Evolutionary conservation across 1,284 basidiomycete genomes (phyloP), one percentile per base, ranked within the genome.

Genomic region (Ustilago tritici): DNA sequence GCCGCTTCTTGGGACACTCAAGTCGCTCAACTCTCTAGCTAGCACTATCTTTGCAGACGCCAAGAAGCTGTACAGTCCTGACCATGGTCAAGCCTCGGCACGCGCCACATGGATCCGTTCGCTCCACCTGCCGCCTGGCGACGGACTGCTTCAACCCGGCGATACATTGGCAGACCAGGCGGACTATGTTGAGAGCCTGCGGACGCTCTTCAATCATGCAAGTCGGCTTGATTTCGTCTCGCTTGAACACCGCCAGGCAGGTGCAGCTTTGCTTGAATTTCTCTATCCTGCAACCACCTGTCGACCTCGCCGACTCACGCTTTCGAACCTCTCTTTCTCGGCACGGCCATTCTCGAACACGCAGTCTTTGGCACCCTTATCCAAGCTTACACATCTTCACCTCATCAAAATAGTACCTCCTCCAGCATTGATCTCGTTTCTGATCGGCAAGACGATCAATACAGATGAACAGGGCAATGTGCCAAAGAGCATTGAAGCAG

Each of bases 391-490:
- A 32, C 66, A 68, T 32, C 64, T 75, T 46, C 72, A 75, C 23
- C 47, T 75, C 15, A 75, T 75, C 64, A 75, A 75, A 59, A 61
- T 75, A 19, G 67, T 75, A 0, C 72, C 72, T 2, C 72, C 72
- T 12, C 72, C 72, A 28, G 64, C 72, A 17, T 54, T 75, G 57
- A 70, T 75, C n/a, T 68, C 60, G 11, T 75, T 70, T 38, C 53
- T 75, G 14, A 61, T 67, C 0, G 67, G 72, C 35, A 61, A 66
- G 31, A 35, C 53, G 56, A 75, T 75, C 53, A 66, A 66, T 23
- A 17, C 60, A 4, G 61, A 70, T 9, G 67, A 75, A 35, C 63
- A 70, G 32, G 64, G 67, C n/a, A 70, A 67, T 17, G 64, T 75
- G 11, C 61, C 64, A 0, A 50, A 50, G 28, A 56, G 57, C 56